These are phyloP conservation scores for Aspergillus fumigatiaffinis DNA, from an alignment of 2,329 filamentous ascomycete genomes.

Conservation along the genomic window DNA sequence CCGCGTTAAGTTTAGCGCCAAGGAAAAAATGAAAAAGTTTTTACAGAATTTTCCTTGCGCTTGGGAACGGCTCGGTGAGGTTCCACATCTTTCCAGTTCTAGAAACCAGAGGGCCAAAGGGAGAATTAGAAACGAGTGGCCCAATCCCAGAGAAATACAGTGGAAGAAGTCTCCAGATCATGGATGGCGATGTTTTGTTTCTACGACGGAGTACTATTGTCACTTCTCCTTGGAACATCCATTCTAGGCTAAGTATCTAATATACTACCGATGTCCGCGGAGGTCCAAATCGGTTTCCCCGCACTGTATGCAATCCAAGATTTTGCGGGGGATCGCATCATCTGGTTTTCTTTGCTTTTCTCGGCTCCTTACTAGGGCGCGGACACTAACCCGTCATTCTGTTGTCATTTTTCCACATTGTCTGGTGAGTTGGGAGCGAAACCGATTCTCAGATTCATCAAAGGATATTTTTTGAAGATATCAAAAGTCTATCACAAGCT, in stretches of 20 bases:
- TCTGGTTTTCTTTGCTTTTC: constrained; percentile 4
- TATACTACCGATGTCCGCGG: neutral
- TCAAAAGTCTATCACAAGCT: neutral
- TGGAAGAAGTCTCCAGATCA: too few species aligned
- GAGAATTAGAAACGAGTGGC: too few species aligned
- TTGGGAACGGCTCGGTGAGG: constrained; percentile 3
- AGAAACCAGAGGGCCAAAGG: neutral
- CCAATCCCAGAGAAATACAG: too few species aligned
- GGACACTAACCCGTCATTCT: neutral
- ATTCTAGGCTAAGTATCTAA: neutral
- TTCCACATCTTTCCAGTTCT: constrained; percentile 2
- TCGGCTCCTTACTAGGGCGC: neutral
- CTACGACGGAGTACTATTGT: neutral
- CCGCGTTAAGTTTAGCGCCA: constrained; percentile 1
- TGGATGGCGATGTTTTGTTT: neutral
- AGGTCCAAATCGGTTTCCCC: constrained; percentile 17
- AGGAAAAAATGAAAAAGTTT: constrained; percentile 5
- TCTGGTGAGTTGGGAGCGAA: neutral
- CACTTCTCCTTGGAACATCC: neutral
- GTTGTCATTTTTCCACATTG: neutral
- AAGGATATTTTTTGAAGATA: neutral
- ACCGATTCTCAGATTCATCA: neutral
- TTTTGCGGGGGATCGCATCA: constrained; percentile 26
- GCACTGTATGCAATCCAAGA: constrained; percentile 22
- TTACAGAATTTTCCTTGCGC: constrained; percentile 5